Evolutionary conservation across 257 asterid genomes (phyloP).

Genomic region (Avicennia marina): DNA sequence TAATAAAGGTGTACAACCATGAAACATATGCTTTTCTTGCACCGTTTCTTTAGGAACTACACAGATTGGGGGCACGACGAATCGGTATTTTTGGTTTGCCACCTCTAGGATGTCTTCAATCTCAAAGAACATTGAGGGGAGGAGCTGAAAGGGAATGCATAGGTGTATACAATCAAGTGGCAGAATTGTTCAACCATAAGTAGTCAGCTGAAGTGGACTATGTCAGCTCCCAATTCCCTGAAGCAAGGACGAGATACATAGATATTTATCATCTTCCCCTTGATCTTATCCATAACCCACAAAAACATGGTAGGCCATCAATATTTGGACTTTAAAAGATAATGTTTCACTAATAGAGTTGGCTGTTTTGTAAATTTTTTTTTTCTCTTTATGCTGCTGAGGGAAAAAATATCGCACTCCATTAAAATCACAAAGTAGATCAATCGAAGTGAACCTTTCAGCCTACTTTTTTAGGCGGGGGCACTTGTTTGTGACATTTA

Average conservation of each 20-base stretch:
- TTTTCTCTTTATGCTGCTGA: too few relatives aligned
- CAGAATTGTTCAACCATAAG: constrained; percentile 41
- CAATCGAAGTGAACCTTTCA: too few relatives aligned
- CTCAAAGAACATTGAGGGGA: constrained; percentile 66
- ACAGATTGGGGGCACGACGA: constrained; percentile 46
- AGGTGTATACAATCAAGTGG: constrained; percentile 34
- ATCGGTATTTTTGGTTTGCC: constrained; percentile 53
- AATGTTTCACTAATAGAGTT: too few relatives aligned
- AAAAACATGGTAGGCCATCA: constrained; percentile 45
- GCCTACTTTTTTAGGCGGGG: too few relatives aligned
- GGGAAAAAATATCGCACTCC: too few relatives aligned
- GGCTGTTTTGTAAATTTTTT: too few relatives aligned
- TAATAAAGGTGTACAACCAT: too few relatives aligned
- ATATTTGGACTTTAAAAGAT: too few relatives aligned
- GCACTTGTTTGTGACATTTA: too few relatives aligned
- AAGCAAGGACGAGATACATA: constrained; percentile 33
- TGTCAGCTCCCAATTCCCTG: constrained; percentile 25
- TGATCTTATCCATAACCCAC: constrained; percentile 43
- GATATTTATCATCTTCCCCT: constrained; percentile 46
- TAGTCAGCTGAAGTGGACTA: constrained; percentile 30
- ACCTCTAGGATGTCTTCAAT: constrained; percentile 72
- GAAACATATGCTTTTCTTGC: too few relatives aligned
- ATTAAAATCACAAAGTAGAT: too few relatives aligned
- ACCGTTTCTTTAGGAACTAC: too few relatives aligned
- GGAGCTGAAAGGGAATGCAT: constrained; percentile 45